Base-by-base conservation (phyloP, 768 basidiomycete genomes). In the Podaxis pistillaris region DNA sequence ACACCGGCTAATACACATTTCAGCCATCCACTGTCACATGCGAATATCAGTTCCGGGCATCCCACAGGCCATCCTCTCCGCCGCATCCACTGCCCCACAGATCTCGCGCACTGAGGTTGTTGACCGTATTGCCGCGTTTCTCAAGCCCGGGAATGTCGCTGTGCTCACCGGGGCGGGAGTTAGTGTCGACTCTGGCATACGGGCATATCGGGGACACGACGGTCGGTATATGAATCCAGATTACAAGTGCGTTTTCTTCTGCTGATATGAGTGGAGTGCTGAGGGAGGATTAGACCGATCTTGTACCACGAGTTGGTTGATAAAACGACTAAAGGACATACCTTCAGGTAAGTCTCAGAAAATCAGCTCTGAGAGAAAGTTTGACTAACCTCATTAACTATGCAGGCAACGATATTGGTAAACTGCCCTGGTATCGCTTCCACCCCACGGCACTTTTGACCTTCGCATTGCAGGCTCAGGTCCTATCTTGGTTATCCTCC, bases 131-230 rank as follows among this genome's bases (percentile, higher is more conserved):
- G 76, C 85, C 4, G 71, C 78, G 1, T 96, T 96, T 68, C 73
- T 96, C 19, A 75, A 79, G 0, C 75, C 79, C 3, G 93, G 93
- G n/a, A 88, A 86, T 72, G 85, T 86, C 53, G 76, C 88, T 0
- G 76, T 94, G 15, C 72, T 98, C 59, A 95, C 94, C 0, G 95
- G 95, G 2, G 96, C 96, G 0, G 96, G 96, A 6, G 92, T 97
- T 66, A 93, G 91, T 72, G 95, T 98, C 30, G 96, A 98, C 73
- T 93, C 91, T 28, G 96, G 96, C 50, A 96, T 98, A 64, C 81
- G 93, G 66, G 94, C 95, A n/a, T 97, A 98, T 74, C 79, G 95
- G 62, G 95, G 95, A 41, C 72, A 79, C 64, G 91, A 96, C 69
- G 95, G 95, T 15, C 79, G 88, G 65, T 94, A 94, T 74, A 86